phyloP scores from a whole-genome alignment of 257 asterid genomes.

The Paraleonurus japonicus region DNA sequence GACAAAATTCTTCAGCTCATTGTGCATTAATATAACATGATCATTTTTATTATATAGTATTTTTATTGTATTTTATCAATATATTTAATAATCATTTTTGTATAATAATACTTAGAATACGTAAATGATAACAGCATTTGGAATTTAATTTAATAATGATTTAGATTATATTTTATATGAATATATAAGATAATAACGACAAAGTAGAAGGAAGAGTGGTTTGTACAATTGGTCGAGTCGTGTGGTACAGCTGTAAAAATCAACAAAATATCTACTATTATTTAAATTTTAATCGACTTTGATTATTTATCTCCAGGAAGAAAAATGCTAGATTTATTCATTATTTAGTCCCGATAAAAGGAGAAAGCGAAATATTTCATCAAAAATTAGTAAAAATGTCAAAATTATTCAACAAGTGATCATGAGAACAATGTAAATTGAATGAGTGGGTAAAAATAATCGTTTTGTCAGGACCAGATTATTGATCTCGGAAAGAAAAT shows the following conservation, averaged over 20 bases:
- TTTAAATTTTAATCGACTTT: background rate
- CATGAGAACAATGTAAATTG: no score
- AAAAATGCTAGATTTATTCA: background rate
- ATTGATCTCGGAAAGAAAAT: no score
- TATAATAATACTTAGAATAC: no score
- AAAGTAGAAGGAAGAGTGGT: background rate
- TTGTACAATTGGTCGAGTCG: no score
- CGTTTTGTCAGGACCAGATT: no score
- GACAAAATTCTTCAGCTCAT: background rate
- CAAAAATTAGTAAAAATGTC: no score
- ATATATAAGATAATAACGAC: background rate
- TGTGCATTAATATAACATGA: conserved; percentile 1
- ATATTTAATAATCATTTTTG: no score
- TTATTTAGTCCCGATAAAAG: background rate
- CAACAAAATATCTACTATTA: background rate
- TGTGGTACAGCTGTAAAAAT: no score
- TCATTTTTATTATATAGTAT: background rate
- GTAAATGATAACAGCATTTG: background rate
- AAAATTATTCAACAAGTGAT: no score
- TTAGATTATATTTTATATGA: no score
- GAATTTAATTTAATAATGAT: no score
- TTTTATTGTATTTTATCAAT: background rate
- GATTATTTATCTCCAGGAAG: background rate
- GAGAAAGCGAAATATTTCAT: background rate
- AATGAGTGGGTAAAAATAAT: no score